Base-by-base conservation (phyloP, 805 yeast genomes). In the Schizosaccharomyces cryophilus region DNA sequence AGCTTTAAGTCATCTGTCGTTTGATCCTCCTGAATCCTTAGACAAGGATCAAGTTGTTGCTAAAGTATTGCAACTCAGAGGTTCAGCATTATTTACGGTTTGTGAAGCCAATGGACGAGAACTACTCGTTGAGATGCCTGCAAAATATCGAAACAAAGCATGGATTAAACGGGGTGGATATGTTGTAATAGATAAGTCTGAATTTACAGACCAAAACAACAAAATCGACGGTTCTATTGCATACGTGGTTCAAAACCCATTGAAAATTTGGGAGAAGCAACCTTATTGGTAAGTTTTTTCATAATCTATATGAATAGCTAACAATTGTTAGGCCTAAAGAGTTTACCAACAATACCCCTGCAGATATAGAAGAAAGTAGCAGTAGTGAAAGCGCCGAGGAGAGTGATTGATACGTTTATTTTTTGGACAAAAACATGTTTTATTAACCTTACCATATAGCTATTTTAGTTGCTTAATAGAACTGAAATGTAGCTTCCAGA, bases 81-180 rank as follows among this genome's bases (percentile, higher is more conserved):
- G 60, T 19, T 40, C 42, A 17, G 26, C 42, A 35, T 19, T 56
- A 19, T 56, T 56, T 26, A 21, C 19, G 5, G 60, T 56, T 17
- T 17, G 17, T 19, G 47, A 35, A 11, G 21, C 42, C 17, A 35
- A 11, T 29, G 47, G 47, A 13, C 15, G 15, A 9, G 42, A 26
- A 1, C 61, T 71, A 21, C 65, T 71, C 7, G 72, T 69, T 1
- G 66, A 66, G 30, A 65, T 72, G 66, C 70, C 70, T 17, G 70
- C 71, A 29, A 66, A 67, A 62, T 67, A 72, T 61, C 64, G 72
- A 21, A 70, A 69, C 62, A 69, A 71, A 47, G 65, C 69, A 51
- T 72, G 71, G 63, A 68, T 72, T 30, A 66, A 67, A 40, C 66
- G 74, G 3, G 73, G 73, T 11, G 73, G 74, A 24, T 64, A 65